Base-by-base conservation (phyloP, 352 stramenopile genomes). In the Saprolegnia parasitica region DNA sequence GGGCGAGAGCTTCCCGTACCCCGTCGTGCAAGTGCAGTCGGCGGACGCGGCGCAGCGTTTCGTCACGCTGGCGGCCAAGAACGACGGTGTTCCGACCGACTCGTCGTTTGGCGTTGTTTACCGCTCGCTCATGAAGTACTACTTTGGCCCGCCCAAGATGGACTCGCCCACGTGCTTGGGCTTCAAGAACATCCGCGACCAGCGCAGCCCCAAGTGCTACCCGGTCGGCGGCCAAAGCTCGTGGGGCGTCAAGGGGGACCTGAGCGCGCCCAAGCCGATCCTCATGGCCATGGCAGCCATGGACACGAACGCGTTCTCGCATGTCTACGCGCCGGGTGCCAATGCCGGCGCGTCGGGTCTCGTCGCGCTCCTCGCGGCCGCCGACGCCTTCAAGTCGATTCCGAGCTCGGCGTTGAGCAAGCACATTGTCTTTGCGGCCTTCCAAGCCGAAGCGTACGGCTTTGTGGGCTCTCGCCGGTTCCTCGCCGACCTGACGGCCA, bases 401-500 rank as follows among this genome's bases (percentile, higher is more conserved):
- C 81, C 84, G 0, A 82, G 90, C 61, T 79, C 75, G 45, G 74
- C 74, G 0, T 84, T 95, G 18, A 73, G 80, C 61, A 90, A 90
- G 72, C 80, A 85, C 66, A 76, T 95, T 56, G 83, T 93, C 63
- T 95, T 95, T 76, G 82, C 84, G 0, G 77, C 79, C 35, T 95
- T 95, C 74, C 84, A 93, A 62, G 83, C 76, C 6, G 86, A 95
- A 58, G 88, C 87, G 29, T 93, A 81, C 60, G 86, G 86, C 18
- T 95, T 95, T 76, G 84, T 91, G 4, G 86, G 86, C 52, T 95
- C 86, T 40, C 81, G 86, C 20, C 81, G 80, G 56, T 91, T 95
- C 68, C 72, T 95, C 3, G 76, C 77, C 10, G 86, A 95, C 66
- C 42, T 93, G 26, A 74, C 73, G 52, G 78, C 74, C 0, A 78